These are phyloP conservation scores for Pseudopithomyces maydicus DNA, from an alignment of 2,329 filamentous ascomycete genomes.

Conservation along the genomic window DNA sequence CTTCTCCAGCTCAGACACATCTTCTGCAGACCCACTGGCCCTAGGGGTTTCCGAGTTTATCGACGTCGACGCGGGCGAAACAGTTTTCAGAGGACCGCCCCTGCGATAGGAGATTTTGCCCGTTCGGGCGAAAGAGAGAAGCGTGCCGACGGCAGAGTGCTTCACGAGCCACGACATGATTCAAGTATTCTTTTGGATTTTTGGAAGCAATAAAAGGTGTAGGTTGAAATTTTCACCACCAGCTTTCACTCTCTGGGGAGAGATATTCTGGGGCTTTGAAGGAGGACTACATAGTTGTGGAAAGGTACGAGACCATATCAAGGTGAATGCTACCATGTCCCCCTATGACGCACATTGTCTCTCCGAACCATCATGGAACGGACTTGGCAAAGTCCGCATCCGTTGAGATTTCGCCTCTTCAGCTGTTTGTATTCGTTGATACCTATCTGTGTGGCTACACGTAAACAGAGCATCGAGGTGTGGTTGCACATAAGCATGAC, in stretches of 20 bases:
- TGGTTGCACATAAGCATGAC: constrained; percentile 2
- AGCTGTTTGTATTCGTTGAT: background rate
- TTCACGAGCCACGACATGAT: constrained; percentile 9
- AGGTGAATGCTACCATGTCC: background rate
- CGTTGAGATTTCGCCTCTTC: background rate
- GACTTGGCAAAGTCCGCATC: constrained; percentile 5
- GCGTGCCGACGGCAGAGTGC: constrained; percentile 8
- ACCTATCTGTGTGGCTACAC: background rate
- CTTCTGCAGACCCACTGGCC: background rate
- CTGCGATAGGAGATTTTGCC: constrained; percentile 8
- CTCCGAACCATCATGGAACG: background rate
- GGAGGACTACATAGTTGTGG: background rate
- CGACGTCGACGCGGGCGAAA: constrained; percentile 4
- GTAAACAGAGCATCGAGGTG: background rate
- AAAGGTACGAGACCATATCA: background rate
- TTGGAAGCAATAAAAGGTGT: background rate
- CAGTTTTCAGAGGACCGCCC: background rate
- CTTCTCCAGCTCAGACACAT: background rate
- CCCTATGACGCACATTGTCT: constrained; percentile 1
- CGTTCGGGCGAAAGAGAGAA: background rate
- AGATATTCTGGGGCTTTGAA: background rate
- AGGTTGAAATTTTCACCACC: background rate
- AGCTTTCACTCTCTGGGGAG: background rate
- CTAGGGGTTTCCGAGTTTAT: background rate
- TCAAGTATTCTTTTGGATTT: no score